These are phyloP conservation scores for Pleochaeta shiraiana DNA, from an alignment of 2,329 filamentous ascomycete species.

Conservation along the genomic window DNA sequence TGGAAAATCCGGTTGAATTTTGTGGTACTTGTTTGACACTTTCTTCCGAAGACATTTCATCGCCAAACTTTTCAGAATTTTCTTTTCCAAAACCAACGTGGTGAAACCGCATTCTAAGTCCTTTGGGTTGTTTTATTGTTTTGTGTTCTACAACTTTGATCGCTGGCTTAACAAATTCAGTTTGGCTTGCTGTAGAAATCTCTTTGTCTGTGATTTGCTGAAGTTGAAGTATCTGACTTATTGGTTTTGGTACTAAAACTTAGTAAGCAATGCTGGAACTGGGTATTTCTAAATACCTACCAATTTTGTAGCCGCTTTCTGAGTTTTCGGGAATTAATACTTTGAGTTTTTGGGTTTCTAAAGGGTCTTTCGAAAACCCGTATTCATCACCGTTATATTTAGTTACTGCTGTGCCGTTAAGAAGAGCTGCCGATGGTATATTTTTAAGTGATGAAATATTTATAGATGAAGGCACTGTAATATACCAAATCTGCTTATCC, in stretches of 20 bases:
- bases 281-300: conserved; percentile 22
- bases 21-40: not conserved
- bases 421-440: conserved; percentile 36
- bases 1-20: too few relatives aligned
- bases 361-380: conserved; percentile 30
- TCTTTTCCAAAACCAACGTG: conserved; percentile 36
- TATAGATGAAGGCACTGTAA: conserved; percentile 47
- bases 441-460: conserved; percentile 45
- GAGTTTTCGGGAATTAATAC: conserved; percentile 37
- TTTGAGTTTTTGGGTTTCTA: conserved; percentile 28
- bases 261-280: not conserved
- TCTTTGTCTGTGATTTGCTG: conserved; percentile 36
- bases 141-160: conserved; percentile 27
- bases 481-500: conserved; percentile 64
- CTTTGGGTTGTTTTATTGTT: conserved; percentile 42
- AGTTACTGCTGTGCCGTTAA: conserved; percentile 31
- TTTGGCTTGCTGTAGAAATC: conserved; percentile 20
- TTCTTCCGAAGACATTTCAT: conserved; percentile 7
- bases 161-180: conserved; percentile 8
- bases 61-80: conserved; percentile 22
- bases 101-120: conserved; percentile 42
- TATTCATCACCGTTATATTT: conserved; percentile 42
- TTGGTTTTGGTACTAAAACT: conserved; percentile 13
- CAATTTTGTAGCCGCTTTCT: conserved; percentile 29
- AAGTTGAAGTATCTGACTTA: conserved; percentile 41